These are phyloP conservation scores for Stentor coeruleus DNA, from an alignment of 73 alveolate genomes.

Conservation along the genomic window DNA sequence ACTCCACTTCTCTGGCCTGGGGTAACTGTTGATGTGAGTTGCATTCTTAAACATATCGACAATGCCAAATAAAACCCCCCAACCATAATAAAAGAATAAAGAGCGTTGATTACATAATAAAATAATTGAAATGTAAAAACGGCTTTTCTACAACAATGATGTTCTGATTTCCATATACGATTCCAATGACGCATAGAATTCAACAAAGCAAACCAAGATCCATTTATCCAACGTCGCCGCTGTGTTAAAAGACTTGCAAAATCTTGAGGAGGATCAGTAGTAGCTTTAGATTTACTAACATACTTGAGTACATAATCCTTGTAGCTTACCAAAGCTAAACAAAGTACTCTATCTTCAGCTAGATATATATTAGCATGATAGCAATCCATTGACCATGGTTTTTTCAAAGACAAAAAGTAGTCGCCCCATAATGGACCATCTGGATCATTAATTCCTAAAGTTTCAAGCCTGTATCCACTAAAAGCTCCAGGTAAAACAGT, in stretches of 20 bases:
- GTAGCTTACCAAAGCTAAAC: slow-evolving; percentile 13
- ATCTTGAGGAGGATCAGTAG: slow-evolving; percentile 14
- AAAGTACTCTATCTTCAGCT: slow-evolving; percentile 24
- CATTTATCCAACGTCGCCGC: slow-evolving; percentile 30
- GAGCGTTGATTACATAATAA: background rate
- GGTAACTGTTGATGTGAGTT: background rate
- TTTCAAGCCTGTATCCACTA: slow-evolving; percentile 31
- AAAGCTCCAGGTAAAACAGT: slow-evolving; percentile 48
- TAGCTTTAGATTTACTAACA: slow-evolving; percentile 9
- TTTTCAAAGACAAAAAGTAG: background rate
- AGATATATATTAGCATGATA: slow-evolving; percentile 27
- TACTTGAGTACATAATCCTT: background rate
- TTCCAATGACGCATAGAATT: background rate
- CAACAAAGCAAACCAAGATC: slow-evolving; percentile 29
- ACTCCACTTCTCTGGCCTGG: background rate
- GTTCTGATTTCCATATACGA: background rate
- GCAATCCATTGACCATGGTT: background rate
- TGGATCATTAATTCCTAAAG: background rate
- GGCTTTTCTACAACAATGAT: slow-evolving; percentile 10
- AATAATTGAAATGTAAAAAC: background rate
- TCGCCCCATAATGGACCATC: slow-evolving; percentile 7
- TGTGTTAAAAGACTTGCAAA: background rate
- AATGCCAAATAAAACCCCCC: slow-evolving; percentile 5
- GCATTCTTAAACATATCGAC: background rate
- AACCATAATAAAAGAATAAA: background rate